Base-by-base conservation (phyloP, 192 early-diverging fungal genomes). In the Piromyces finnis region DNA sequence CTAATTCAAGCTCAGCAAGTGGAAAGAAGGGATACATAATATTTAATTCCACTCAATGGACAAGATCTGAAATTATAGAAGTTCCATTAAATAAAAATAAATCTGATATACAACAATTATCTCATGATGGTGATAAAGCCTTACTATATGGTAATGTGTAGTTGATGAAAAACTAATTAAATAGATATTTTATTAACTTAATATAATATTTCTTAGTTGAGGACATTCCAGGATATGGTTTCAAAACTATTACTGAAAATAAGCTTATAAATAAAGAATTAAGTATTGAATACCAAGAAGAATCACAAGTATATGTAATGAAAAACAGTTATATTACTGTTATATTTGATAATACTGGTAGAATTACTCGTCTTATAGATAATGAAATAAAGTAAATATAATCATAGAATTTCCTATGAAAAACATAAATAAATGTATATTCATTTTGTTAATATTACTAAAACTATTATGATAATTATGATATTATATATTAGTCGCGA, bases 311-410 rank as follows among this genome's bases (percentile, higher is more conserved):
- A 5, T 87, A 90, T 36, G 85, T 93, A 2, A 81, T 99, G 77
- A 91, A 93, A 78, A 99, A 98, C 83, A 82, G 86, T 30, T 92
- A 85, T 80, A 85, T 99, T n/a, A 82, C 82, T 27, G 92, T 90
- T 3, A 90, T 81, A 29, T 91, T 99, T 82, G 90, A 94, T 83
- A 77, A 83, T 26, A 83, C 87, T n/a, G 96, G 97, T 4, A 92
- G 91, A 12, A 82, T 98, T 12, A 85, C 88, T 30, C 88, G 91
- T 80, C 82, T 96, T 12, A 82, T 87, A 30, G 94, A 97, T 83
- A 85, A 86, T 78, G 79, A 81, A 14, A 82, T 81, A 30, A 86
- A 85, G 79, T 86, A 91, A 51, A n/a, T n/a, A n/a, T n/a, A n/a
- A n/a, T n/a, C n/a, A n/a, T n/a, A n/a, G n/a, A n/a, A n/a, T n/a